Evolutionary conservation across 176 grass and related monocot genomes (phyloP), one percentile per base, ranked within the genome.

Genomic region (Ensete glaucum): DNA sequence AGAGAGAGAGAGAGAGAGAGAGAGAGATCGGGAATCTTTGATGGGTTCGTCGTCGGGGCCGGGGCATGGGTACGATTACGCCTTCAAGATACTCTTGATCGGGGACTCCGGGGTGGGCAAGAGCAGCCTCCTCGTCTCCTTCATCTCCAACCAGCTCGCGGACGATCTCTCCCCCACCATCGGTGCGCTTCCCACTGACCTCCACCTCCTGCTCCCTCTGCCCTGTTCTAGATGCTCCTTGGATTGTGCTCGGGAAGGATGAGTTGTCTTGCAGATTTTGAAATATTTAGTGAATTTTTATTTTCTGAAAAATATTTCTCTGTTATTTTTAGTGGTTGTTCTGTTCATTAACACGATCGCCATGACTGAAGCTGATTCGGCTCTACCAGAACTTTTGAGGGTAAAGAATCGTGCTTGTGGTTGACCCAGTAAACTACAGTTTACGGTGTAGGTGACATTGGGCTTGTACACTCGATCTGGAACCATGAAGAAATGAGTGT

Each of bases 21-120:
- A 34, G 34, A 43, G 53, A 17, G 55, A 57, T 57, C 55, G 55
- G 55, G 13, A 57, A 57, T 66, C 11, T 27, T 67, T 48, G 53
- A 50, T 70, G 29, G 78, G 27, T 79, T 83, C 83, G 87, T 82
- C 78, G 24, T 73, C 85, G 49, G 81, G 72, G 72, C 77, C 86
- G 69, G 81, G 71, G 54, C 78, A 65, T 73, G 77, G 53, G 19
- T 88, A 91, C 80, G 90, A 93, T 34, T 98, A 89, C 87, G 89
- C 88, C 69, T 93, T 98, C 82, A 98, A 98, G 80, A 87, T 91
- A 70, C 88, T 98, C 14, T 80, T 98, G 62, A 93, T 98, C 73
- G 94, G 94, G 65, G 94, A 98, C 69, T 98, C 94, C 22, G 88
- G 64, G 17, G 94, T 98, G 72, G 94, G 94, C 59, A 98, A 98